Base-by-base conservation (phyloP, 305 asterid genomes). In the Fraxinus xanthoxyloides region DNA sequence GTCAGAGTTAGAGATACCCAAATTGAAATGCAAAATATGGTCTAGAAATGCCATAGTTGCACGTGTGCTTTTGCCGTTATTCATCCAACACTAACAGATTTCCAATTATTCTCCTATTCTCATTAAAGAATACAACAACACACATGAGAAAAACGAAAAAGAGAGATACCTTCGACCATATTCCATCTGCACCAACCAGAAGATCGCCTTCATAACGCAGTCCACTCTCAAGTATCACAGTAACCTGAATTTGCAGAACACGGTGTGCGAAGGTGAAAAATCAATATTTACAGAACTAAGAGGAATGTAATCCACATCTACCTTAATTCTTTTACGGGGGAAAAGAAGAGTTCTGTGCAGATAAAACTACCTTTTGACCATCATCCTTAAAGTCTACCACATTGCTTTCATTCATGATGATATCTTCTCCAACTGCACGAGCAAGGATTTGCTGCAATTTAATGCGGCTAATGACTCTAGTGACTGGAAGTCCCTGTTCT, bases 181-280 rank as follows among this genome's bases (percentile, higher is more conserved):
- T 94, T 80, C 99, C 98, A 79, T 94, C 98, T 74, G 98, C 98
- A 65, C 98, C 99, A 82, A 95, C 93, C 9, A 95, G 93, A 84
- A 94, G 89, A 89, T 95, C 99, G 0, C 98, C 99, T 85, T 91
- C 92, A 75, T 76, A 91, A 40, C 73, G 76, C 80, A 89, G 86
- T 35, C 98, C 98, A 84, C 86, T 88, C 84, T 93, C 95, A 54
- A 96, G 97, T 82, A 30, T 89, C 82, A 92, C 97, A 2, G 90
- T 90, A 59, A 93, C 98, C 98, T 95, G 79, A 83, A 83, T 80
- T 76, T 75, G 80, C 12, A 26, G 21, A 43, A 46, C 23, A 36
- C 36, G 3, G 5, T 78, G 12, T 28, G 79, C 19, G 31, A 75
- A 40, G 23, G 35, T 54, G 48, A 21, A 51, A 36, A 23, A 34